Evolutionary conservation across 768 basidiomycete species (phyloP).

Genomic region (Mrakia hoshinonis): DNA sequence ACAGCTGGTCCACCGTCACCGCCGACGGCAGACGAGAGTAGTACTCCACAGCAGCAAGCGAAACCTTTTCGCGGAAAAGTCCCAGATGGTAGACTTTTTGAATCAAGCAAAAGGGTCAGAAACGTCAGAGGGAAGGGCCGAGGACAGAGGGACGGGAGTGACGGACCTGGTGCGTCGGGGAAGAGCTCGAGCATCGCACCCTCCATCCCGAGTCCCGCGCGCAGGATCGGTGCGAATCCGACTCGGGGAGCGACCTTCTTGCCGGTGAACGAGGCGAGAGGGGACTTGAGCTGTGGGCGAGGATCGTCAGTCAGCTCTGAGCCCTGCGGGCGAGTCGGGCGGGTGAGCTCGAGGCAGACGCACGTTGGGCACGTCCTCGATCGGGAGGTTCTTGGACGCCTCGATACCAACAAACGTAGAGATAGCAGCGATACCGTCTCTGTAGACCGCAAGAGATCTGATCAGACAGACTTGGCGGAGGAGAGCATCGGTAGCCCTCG

Average conservation of each 20-base stretch:
- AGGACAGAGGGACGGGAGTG: too few relatives aligned
- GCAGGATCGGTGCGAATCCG: constrained; percentile 80
- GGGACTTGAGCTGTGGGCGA: constrained; percentile 47
- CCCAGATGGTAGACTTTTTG: constrained; percentile 93
- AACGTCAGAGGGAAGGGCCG: too few relatives aligned
- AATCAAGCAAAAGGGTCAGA: too few relatives aligned
- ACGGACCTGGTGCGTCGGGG: constrained; percentile 73
- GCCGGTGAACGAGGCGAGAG: constrained; percentile 70
- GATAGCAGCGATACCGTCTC: constrained; percentile 63
- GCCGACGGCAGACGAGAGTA: constrained; percentile 55
- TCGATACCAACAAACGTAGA: constrained; percentile 74
- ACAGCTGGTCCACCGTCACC: constrained; percentile 71
- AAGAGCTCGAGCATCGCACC: constrained; percentile 55
- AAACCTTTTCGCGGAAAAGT: constrained; percentile 63
- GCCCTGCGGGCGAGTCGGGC: neutral
- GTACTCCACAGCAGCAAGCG: constrained; percentile 80
- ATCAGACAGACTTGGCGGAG: neutral
- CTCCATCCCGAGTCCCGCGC: constrained; percentile 88
- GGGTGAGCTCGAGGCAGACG: constrained; percentile 43
- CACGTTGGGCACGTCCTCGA: constrained; percentile 52
- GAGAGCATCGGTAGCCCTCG: neutral
- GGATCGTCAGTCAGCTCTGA: neutral
- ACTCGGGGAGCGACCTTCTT: constrained; percentile 64
- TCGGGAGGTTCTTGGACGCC: constrained; percentile 60
- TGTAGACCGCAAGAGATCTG: too few relatives aligned